Evolutionary conservation across 768 basidiomycete genomes (phyloP).

Genomic region (Cantharellus anzutake): DNA sequence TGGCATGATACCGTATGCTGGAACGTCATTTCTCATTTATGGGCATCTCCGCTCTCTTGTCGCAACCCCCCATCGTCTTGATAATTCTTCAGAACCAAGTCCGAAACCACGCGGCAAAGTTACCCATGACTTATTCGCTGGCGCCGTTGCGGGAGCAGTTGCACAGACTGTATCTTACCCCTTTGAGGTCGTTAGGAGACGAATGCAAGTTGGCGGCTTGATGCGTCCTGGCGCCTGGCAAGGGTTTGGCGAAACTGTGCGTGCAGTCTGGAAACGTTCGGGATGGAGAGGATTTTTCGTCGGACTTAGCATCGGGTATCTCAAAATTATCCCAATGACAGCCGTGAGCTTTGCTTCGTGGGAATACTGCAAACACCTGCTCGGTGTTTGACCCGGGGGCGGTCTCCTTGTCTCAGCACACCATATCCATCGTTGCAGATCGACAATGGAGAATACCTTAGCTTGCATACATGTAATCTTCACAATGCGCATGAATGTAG

Average conservation of each 20-base stretch:
- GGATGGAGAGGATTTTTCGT: slow-evolving; percentile 85
- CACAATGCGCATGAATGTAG: too few relatives aligned
- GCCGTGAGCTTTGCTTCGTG: slow-evolving; percentile 85
- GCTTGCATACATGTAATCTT: too few relatives aligned
- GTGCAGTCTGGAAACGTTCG: slow-evolving; percentile 38
- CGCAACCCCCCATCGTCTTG: slow-evolving; percentile 10
- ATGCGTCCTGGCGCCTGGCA: slow-evolving; percentile 60
- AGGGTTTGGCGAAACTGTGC: slow-evolving; percentile 61
- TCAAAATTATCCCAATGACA: slow-evolving; percentile 93
- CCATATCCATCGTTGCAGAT: background rate
- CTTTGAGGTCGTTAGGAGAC: slow-evolving; percentile 76
- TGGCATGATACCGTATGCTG: slow-evolving; percentile 92
- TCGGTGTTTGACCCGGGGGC: slow-evolving; percentile 15
- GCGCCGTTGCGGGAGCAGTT: slow-evolving; percentile 68
- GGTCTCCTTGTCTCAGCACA: background rate
- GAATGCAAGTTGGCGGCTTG: slow-evolving; percentile 91
- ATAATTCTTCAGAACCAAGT: slow-evolving; percentile 21
- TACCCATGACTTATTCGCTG: slow-evolving; percentile 55
- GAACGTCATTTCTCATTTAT: slow-evolving; percentile 87
- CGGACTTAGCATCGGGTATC: slow-evolving; percentile 75
- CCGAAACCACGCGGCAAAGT: slow-evolving; percentile 20
- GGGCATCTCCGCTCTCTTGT: slow-evolving; percentile 28
- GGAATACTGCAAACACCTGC: slow-evolving; percentile 53
- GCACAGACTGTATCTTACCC: slow-evolving; percentile 88
- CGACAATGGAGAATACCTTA: too few relatives aligned